Evolutionary conservation across 805 yeast genomes (phyloP).

Genomic region (Candida patagonica): DNA sequence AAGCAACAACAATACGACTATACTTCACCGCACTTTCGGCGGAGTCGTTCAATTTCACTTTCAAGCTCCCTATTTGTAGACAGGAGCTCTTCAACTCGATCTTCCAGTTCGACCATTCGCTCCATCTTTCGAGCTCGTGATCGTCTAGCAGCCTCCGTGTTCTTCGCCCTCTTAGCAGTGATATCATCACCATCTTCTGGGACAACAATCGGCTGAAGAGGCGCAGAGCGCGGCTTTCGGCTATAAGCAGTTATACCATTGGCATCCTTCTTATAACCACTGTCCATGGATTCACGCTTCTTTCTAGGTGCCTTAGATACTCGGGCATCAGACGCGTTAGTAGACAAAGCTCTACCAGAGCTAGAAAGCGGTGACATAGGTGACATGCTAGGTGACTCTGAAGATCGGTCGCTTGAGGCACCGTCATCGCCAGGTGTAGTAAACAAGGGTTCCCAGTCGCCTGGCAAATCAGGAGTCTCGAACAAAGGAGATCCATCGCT

Average conservation of each 20-base stretch:
- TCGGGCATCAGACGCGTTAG: slow-evolving; percentile 6
- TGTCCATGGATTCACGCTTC: slow-evolving; percentile 11
- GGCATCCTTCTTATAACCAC: slow-evolving; percentile 43
- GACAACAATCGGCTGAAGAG: slow-evolving; percentile 59
- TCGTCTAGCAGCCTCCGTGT: slow-evolving; percentile 96
- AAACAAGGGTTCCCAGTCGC: slow-evolving; percentile 29
- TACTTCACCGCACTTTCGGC: slow-evolving; percentile 14
- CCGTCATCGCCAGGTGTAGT: slow-evolving; percentile 13
- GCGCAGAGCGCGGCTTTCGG: slow-evolving; percentile 65
- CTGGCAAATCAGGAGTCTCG: slow-evolving; percentile 22
- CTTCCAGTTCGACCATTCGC: slow-evolving; percentile 76
- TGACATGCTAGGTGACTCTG: neutral
- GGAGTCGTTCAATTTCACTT: slow-evolving; percentile 55
- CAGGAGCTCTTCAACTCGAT: slow-evolving; percentile 55
- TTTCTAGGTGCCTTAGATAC: slow-evolving; percentile 11
- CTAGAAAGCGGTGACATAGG: neutral
- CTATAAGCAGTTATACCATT: slow-evolving; percentile 69
- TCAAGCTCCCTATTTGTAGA: slow-evolving; percentile 50
- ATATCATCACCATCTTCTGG: slow-evolving; percentile 51
- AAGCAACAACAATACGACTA: neutral
- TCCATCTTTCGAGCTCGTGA: slow-evolving; percentile 90
- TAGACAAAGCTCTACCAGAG: neutral
- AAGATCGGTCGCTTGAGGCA: too few species aligned
- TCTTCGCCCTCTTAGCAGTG: slow-evolving; percentile 83
- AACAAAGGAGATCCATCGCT: slow-evolving; percentile 26